Conservation (phyloP, 1,139 yeast species). For the Nadsonia starkeyi-henricii region DNA sequence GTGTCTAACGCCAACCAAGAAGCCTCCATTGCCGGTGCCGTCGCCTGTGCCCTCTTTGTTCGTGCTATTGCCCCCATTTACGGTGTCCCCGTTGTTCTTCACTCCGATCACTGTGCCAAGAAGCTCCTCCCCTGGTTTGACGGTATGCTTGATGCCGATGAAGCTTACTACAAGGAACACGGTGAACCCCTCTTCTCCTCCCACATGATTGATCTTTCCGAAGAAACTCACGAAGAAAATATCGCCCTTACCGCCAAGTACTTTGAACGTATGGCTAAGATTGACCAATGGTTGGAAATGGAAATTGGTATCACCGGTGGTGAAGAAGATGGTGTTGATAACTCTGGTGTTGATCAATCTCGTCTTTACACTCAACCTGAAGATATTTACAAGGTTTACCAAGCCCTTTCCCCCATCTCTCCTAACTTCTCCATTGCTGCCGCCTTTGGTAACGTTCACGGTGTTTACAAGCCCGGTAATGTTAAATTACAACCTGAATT, state of each 20-base stretch:
- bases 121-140: constrained; percentile 97
- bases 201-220: constrained; percentile 97
- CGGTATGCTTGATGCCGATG: constrained; percentile 95
- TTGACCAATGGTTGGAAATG: constrained; percentile 98
- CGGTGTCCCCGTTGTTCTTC: constrained; percentile 93
- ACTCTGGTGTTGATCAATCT: constrained; percentile 81
- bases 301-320: constrained; percentile 99
- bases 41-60: constrained; percentile 97
- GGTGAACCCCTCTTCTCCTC: constrained; percentile 97
- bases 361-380: constrained; percentile 90
- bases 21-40: constrained; percentile 88
- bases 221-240: constrained; percentile 93
- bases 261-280: constrained; percentile 86
- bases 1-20: constrained; percentile 83
- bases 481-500: constrained; percentile 87
- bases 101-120: constrained; percentile 98
- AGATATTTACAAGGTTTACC: constrained; percentile 82
- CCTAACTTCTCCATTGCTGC: constrained; percentile 99
- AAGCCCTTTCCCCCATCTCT: constrained; percentile 80
- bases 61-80: constrained; percentile 93
- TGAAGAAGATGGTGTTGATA: constrained; percentile 99
- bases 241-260: constrained; percentile 88
- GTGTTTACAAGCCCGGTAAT: constrained; percentile 99
- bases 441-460: constrained; percentile 98
- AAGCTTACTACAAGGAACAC: constrained; percentile 68